These are phyloP conservation scores for Myotisia sp. DNA, from an alignment of 2,329 filamentous ascomycete genomes.

Conservation along the genomic window DNA sequence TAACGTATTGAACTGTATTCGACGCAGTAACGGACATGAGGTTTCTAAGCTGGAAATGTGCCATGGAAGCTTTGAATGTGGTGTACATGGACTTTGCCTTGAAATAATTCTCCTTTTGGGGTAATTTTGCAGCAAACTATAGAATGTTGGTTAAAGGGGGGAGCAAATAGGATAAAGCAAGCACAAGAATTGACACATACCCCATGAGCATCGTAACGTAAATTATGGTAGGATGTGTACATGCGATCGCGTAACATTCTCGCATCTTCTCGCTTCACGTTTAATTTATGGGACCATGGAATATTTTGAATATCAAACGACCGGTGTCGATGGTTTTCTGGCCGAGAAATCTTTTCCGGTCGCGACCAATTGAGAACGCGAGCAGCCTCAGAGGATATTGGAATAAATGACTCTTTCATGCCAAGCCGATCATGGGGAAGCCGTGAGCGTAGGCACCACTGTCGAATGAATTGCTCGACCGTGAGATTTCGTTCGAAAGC, in stretches of 20 bases:
- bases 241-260: conserved; percentile 26
- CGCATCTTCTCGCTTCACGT: conserved; percentile 25
- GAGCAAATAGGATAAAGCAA: background rate
- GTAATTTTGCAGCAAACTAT: conserved; percentile 21
- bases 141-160: conserved; percentile 1
- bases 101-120: conserved; percentile 34
- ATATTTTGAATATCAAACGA: conserved; percentile 30
- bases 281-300: conserved; percentile 26
- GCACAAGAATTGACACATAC: conserved; percentile 9
- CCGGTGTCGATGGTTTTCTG: conserved; percentile 16
- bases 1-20: conserved; percentile 42
- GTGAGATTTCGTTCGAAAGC: conserved; percentile 29
- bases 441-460: conserved; percentile 24
- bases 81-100: conserved; percentile 37
- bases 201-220: conserved; percentile 18
- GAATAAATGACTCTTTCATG: conserved; percentile 5
- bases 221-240: conserved; percentile 30
- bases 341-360: conserved; percentile 21
- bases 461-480: conserved; percentile 30
- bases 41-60: conserved; percentile 48
- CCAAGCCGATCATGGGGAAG: conserved; percentile 9
- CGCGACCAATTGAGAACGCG: conserved; percentile 24
- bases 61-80: conserved; percentile 35
- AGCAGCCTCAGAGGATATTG: conserved; percentile 19
- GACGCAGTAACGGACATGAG: conserved; percentile 40